Percentiles rank a stretch among this genome's conserved stretches.
Evolutionary conservation across 495 filamentous ascomycete species (phyloP).

Genomic region (Lentithecium fluviatile): DNA sequence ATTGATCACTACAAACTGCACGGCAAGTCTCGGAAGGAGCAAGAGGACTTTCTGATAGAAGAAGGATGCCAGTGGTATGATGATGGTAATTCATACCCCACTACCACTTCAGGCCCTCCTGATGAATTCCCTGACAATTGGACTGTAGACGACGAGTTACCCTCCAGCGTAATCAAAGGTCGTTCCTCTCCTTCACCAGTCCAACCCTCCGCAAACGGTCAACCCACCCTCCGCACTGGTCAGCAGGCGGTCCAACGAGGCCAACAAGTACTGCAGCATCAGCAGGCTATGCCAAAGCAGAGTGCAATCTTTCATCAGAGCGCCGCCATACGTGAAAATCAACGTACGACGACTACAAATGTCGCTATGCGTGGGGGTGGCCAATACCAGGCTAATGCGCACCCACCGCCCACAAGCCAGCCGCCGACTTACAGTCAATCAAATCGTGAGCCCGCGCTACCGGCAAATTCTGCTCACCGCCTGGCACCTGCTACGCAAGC

Average conservation of each 20-base stretch:
- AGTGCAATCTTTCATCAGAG: not conserved
- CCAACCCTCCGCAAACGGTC: not conserved
- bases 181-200: conserved; percentile 11
- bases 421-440: not conserved
- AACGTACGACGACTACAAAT: not conserved
- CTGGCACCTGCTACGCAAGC: no score
- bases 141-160: not conserved
- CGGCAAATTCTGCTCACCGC: no score
- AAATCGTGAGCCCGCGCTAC: not conserved
- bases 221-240: not conserved
- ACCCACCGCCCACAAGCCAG: not conserved
- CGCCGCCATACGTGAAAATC: not conserved
- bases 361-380: not conserved
- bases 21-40: not conserved
- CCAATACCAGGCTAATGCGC: no score
- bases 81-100: conserved; percentile 26
- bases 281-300: not conserved
- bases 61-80: not conserved
- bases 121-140: conserved; percentile 4
- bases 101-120: conserved; percentile 24
- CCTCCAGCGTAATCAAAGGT: not conserved
- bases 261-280: no score
- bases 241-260: no score
- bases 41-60: not conserved
- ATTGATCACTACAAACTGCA: not conserved